Evolutionary conservation across 148 eudicot genomes (phyloP).

Genomic region (Vaccinium vitisidaea): DNA sequence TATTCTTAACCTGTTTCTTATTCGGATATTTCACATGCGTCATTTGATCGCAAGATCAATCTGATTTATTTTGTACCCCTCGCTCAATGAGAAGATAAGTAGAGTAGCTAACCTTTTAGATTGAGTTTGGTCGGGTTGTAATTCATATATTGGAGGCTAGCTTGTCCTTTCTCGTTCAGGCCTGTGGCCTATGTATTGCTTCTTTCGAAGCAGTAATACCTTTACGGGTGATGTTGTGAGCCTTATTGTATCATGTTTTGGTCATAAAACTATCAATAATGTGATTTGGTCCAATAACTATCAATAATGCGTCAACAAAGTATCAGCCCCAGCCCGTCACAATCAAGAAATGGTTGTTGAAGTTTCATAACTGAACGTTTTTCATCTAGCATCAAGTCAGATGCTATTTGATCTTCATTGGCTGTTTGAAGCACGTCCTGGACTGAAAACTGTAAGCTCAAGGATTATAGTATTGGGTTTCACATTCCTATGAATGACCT

Average conservation of each 20-base stretch:
- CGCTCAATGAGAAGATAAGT: neutral
- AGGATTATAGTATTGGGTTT: neutral
- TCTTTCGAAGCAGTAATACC: neutral
- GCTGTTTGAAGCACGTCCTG: neutral
- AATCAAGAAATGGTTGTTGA: neutral
- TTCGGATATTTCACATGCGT: neutral
- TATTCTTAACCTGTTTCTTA: neutral
- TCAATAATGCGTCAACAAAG: slow-evolving; percentile 1
- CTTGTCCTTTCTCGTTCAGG: neutral
- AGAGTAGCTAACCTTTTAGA: neutral
- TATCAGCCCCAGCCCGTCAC: neutral
- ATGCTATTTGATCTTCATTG: neutral
- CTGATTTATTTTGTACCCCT: neutral
- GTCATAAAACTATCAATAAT: neutral
- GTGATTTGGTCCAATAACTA: no score
- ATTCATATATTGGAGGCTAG: neutral
- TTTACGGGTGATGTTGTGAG: neutral
- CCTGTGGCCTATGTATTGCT: neutral
- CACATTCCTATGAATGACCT: neutral
- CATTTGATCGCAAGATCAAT: neutral
- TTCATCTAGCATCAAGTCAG: neutral
- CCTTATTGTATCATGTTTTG: neutral
- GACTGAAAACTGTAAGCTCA: neutral
- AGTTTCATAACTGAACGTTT: neutral
- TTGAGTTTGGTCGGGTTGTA: neutral